These are phyloP conservation scores for Exophiala oligosperma DNA, from an alignment of 2,329 filamentous ascomycete genomes.

Conservation along the genomic window DNA sequence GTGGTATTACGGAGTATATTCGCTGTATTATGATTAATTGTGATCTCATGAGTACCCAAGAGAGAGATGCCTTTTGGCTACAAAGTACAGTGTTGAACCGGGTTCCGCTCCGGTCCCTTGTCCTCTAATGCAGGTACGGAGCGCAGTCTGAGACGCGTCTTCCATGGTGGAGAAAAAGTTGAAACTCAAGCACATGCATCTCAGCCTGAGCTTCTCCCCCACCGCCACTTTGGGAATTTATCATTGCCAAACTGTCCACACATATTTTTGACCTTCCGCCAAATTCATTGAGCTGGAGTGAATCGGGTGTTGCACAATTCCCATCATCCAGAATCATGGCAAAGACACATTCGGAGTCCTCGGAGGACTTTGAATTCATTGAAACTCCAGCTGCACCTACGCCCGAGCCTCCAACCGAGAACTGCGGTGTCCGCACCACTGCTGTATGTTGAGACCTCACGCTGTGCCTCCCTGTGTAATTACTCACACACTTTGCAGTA, in stretches of 20 bases:
- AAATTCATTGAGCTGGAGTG: not conserved
- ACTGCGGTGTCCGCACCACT: conserved; percentile 63
- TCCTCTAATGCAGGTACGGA: not conserved
- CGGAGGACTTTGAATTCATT: conserved; percentile 54
- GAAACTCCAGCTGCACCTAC: conserved; percentile 60
- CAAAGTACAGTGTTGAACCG: too few species aligned
- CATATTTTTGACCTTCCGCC: conserved; percentile 2
- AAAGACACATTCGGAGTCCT: conserved; percentile 46
- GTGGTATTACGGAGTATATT: too few species aligned
- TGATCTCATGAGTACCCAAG: too few species aligned
- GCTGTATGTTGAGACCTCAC: conserved; percentile 47
- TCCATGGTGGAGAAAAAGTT: not conserved
- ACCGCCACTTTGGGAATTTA: conserved; percentile 13
- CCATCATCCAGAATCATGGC: conserved; percentile 34
- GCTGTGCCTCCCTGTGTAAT: not conserved
- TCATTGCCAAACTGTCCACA: conserved; percentile 9
- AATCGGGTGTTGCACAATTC: not conserved
- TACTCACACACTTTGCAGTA: conserved; percentile 55
- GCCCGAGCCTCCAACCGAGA: conserved; percentile 51
- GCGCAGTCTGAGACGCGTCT: too few species aligned
- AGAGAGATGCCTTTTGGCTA: too few species aligned
- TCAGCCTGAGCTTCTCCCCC: conserved; percentile 5
- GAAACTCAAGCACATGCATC: not conserved
- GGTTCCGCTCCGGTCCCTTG: too few species aligned
- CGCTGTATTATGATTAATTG: too few species aligned